Percentiles rank a stretch among this genome's conserved stretches.
Evolutionary conservation across 176 grass and related monocot species (phyloP).

Genomic region (Oryza rufipogon): DNA sequence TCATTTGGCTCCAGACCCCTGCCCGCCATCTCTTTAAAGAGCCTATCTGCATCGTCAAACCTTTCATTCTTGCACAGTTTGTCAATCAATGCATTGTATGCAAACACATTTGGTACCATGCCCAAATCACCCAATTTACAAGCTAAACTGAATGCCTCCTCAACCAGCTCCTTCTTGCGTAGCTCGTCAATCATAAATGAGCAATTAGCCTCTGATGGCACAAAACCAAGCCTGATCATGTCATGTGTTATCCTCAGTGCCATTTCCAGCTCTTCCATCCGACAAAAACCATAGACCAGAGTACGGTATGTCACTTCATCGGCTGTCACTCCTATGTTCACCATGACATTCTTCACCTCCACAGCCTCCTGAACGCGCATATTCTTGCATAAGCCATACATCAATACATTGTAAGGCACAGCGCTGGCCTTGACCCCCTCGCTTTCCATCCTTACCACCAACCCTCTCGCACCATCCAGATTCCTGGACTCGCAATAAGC

Average conservation of each 20-base stretch:
- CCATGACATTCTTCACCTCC: conserved; percentile 52
- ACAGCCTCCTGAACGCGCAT: conserved; percentile 49
- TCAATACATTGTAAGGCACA: conserved; percentile 76
- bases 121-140: conserved; percentile 58
- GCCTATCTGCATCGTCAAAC: conserved; percentile 70
- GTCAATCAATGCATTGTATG: conserved; percentile 76
- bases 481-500: conserved; percentile 54
- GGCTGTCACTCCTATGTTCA: conserved; percentile 40
- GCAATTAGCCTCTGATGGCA: conserved; percentile 65
- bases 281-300: conserved; percentile 62
- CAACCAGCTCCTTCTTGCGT: conserved; percentile 43
- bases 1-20: conserved; percentile 65
- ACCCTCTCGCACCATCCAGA: conserved; percentile 40
- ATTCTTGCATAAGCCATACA: conserved; percentile 72
- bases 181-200: conserved; percentile 59
- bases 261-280: conserved; percentile 52
- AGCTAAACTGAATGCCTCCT: conserved; percentile 66
- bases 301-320: conserved; percentile 76
- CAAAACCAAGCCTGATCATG: conserved; percentile 54
- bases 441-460: conserved; percentile 51
- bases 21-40: conserved; percentile 63
- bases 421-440: conserved; percentile 45
- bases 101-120: conserved; percentile 67
- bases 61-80: conserved; percentile 62
- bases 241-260: conserved; percentile 47